Conservation (phyloP, 2,329 filamentous ascomycete genomes). For the Cladosporium colombiae region DNA sequence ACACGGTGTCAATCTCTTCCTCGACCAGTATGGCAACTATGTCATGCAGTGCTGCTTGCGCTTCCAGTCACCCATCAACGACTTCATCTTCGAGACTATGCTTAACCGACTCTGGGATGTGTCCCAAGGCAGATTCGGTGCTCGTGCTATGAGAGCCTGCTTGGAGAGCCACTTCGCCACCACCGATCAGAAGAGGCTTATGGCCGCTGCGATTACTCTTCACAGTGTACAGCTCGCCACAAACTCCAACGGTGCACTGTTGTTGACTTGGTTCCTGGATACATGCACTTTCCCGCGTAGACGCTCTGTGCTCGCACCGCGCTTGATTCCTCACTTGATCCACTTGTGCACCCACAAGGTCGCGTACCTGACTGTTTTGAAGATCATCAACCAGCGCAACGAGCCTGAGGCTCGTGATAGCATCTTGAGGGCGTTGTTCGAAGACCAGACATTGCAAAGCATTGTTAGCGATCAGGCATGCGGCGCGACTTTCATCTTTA, state of each 20-base stretch:
- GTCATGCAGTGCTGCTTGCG: slow-evolving; percentile 95
- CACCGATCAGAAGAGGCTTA: slow-evolving; percentile 92
- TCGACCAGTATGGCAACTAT: slow-evolving; percentile 98
- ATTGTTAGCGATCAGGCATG: slow-evolving; percentile 90
- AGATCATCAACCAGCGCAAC: slow-evolving; percentile 97
- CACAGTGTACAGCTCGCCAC: slow-evolving; percentile 96
- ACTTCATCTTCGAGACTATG: slow-evolving; percentile 99
- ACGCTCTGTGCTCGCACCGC: slow-evolving; percentile 85
- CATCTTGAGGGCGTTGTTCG: slow-evolving; percentile 87
- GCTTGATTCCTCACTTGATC: slow-evolving; percentile 88
- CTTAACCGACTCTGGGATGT: slow-evolving; percentile 91
- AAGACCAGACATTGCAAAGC: slow-evolving; percentile 82
- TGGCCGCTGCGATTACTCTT: slow-evolving; percentile 91
- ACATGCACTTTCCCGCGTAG: slow-evolving; percentile 94
- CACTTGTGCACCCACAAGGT: slow-evolving; percentile 98
- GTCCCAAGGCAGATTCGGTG: slow-evolving; percentile 88
- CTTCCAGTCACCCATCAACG: slow-evolving; percentile 83
- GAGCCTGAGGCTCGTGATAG: slow-evolving; percentile 89
- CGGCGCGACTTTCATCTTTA: slow-evolving; percentile 95
- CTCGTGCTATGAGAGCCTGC: slow-evolving; percentile 93
- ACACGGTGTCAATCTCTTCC: slow-evolving; percentile 86
- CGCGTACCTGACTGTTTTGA: slow-evolving; percentile 92
- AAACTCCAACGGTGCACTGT: slow-evolving; percentile 89
- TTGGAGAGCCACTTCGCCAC: slow-evolving; percentile 93
- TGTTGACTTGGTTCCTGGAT: slow-evolving; percentile 97